phyloP scores from a whole-genome alignment of 208 protist species.

The Plasmodiophora brassicae region DNA sequence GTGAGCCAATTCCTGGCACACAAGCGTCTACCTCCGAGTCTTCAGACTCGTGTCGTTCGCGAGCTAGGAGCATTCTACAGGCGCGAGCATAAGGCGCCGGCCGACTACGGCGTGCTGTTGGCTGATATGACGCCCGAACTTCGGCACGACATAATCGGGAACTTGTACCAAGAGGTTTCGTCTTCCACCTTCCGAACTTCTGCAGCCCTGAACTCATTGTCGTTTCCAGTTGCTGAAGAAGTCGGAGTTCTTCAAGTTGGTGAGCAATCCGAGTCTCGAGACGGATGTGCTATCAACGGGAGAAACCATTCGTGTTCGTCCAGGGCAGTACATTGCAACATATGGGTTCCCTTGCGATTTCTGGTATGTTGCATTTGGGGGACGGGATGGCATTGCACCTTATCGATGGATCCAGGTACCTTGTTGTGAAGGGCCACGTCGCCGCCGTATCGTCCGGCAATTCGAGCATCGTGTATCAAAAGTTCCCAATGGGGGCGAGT shows the following conservation, averaged over 20 bases:
- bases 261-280: neutral
- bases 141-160: neutral
- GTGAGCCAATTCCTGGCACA: neutral
- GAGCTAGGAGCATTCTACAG: slow-evolving; percentile 9
- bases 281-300: neutral
- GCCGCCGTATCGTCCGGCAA: neutral
- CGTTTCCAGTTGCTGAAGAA: neutral
- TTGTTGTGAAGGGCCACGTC: neutral
- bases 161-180: neutral
- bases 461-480: neutral
- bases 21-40: neutral
- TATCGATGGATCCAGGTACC: neutral
- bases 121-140: neutral
- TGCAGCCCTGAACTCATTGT: neutral
- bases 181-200: too few species aligned
- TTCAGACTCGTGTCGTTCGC: neutral
- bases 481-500: neutral
- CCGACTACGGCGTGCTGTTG: neutral
- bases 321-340: neutral
- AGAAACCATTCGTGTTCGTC: neutral
- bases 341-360: neutral
- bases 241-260: neutral
- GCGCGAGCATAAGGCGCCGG: neutral
- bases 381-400: neutral
- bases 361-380: neutral